phyloP scores from a whole-genome alignment of 164 flowering plant genomes.

The Vitis amurensis region DNA sequence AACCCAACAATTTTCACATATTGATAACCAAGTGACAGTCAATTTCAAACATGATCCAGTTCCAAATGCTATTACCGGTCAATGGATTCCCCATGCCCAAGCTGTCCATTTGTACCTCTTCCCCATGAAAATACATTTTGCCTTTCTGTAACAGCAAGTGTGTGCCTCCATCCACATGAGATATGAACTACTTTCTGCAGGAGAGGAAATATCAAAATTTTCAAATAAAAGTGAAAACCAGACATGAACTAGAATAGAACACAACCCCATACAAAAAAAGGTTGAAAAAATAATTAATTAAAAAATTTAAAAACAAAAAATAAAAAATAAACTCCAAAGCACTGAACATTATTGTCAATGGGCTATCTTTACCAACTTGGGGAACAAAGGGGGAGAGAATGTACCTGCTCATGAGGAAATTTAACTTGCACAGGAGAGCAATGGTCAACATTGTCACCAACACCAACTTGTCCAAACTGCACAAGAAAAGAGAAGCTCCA shows the following conservation, averaged over 20 bases:
- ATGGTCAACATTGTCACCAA: conserved; percentile 77
- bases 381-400: conserved; percentile 23
- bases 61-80: conserved; percentile 61
- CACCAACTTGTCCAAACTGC: conserved; percentile 98
- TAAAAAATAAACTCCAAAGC: background rate
- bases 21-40: too few relatives aligned
- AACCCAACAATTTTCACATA: background rate
- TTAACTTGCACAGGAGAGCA: conserved; percentile 78
- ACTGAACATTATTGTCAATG: conserved; percentile 4
- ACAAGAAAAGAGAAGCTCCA: background rate
- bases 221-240: background rate
- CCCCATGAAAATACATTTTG: conserved; percentile 95
- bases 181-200: conserved; percentile 84
- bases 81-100: conserved; percentile 77
- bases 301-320: background rate
- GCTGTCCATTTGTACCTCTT: conserved; percentile 98
- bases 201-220: conserved; percentile 2
- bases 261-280: background rate
- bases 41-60: conserved; percentile 2
- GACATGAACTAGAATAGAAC: background rate
- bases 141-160: conserved; percentile 78
- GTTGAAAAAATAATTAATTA: background rate
- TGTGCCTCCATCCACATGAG: conserved; percentile 99
- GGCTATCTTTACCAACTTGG: conserved; percentile 14
- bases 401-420: conserved; percentile 85